A percentile compares a stretch with the other conserved stretches of the same genome.
phyloP scores from a whole-genome alignment of 2,329 filamentous ascomycete species.

The Pseudogymnoascus verrucosus region DNA sequence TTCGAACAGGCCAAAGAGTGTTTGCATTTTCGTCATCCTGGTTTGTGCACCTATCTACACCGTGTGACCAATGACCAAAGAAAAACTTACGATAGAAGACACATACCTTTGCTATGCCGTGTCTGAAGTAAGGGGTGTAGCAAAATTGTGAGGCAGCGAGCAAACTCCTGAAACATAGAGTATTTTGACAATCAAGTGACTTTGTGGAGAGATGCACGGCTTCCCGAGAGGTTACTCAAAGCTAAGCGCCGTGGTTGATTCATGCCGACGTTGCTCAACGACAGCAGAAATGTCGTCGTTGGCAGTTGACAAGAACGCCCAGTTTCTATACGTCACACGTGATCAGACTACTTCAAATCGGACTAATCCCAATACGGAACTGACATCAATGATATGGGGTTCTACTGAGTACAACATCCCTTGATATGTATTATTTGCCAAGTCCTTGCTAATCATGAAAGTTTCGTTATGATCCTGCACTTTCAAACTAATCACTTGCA shows the following conservation, averaged over 20 bases:
- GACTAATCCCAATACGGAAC: background rate
- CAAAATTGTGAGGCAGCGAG: background rate
- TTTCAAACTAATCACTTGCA: background rate
- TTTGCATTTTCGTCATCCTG: slow-evolving; percentile 1
- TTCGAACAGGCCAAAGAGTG: background rate
- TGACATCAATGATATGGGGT: background rate
- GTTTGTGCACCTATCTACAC: background rate
- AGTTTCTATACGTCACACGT: background rate
- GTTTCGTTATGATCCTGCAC: background rate
- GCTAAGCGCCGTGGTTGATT: background rate
- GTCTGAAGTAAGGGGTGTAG: background rate
- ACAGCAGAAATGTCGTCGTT: background rate
- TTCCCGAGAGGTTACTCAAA: background rate
- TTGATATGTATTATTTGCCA: background rate
- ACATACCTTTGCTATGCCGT: background rate
- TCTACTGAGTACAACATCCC: background rate
- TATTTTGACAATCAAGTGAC: slow-evolving; percentile 5
- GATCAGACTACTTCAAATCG: background rate
- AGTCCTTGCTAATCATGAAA: background rate
- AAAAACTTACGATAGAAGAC: background rate
- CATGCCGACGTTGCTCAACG: background rate
- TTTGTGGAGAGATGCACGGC: background rate
- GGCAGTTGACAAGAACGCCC: background rate
- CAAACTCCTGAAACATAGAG: background rate
- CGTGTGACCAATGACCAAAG: background rate